Percentiles rank a stretch among this genome's conserved stretches.
Evolutionary conservation across 2,329 filamentous ascomycete species (phyloP).

Genomic region (Curvularia eragrostidis): DNA sequence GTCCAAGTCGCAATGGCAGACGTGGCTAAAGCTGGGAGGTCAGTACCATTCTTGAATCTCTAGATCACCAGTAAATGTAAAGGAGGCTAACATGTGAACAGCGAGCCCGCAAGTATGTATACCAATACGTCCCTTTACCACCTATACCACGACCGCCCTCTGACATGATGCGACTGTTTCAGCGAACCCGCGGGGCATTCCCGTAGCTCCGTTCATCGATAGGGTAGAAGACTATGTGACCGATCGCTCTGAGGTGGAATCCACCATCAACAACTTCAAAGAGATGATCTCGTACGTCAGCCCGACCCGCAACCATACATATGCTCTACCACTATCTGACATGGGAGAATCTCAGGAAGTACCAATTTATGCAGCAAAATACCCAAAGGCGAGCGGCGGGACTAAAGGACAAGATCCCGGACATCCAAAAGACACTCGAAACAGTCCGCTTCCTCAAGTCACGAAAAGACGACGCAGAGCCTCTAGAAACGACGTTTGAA

Average conservation of each 20-base stretch:
- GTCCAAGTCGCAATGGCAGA: constrained; percentile 37
- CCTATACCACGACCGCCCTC: constrained; percentile 4
- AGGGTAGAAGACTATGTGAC: constrained; percentile 80
- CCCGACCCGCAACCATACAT: background rate
- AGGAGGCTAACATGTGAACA: constrained; percentile 4
- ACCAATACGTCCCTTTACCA: background rate
- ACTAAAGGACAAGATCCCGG: constrained; percentile 92
- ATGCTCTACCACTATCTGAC: constrained; percentile 17
- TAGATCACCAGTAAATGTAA: background rate
- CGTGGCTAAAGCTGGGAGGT: constrained; percentile 35
- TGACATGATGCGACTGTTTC: constrained; percentile 48
- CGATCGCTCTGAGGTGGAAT: constrained; percentile 78
- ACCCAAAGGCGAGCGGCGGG: constrained; percentile 82
- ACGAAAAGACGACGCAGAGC: constrained; percentile 71
- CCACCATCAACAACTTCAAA: constrained; percentile 81
- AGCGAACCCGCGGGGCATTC: constrained; percentile 18
- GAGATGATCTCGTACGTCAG: constrained; percentile 84
- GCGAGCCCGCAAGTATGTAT: constrained; percentile 14
- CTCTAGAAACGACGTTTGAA: constrained; percentile 92
- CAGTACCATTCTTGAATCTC: constrained; percentile 1
- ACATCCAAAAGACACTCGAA: constrained; percentile 95
- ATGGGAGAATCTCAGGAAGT: constrained; percentile 70
- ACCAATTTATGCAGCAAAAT: constrained; percentile 99
- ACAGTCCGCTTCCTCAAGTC: constrained; percentile 85
- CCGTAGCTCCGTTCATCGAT: constrained; percentile 19